Base-by-base conservation (phyloP, 148 eudicot species). In the Diospyros kaki region DNA sequence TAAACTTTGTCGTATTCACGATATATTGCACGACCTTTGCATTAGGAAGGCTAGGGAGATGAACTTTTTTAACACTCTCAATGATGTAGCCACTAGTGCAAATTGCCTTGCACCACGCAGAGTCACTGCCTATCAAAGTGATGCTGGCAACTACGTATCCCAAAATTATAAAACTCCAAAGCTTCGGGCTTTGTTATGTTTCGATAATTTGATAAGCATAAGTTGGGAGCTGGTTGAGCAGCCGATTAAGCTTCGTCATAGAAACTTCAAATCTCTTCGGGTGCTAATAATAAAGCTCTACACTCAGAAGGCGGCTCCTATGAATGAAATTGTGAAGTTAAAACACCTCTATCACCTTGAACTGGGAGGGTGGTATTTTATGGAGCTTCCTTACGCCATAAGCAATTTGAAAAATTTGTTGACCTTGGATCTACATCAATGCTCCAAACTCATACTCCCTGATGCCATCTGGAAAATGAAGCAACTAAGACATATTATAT, bases 321-420 rank as follows among this genome's bases (percentile, higher is more conserved):
- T 62, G 4, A 51, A 76, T 28, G 79, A 61, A 39, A 61, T 76
- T 39, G 61, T 60, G 7, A 44, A 75, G 9, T 59, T 76, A 40
- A 76, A 9, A 2, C 42, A 62, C 50, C 69, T 76, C 13, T 59
- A 9, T 50, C 61, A 44, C 56, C 53, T 69, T 43, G 51, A 14
- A 39, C 43, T 64, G 64, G 46, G 14, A 9, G 39, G 3, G 18
- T 0, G 10, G 5, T 28, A 28, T 28, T 28, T 28, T 40, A 6
- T 3, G 14, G 18, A 7, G 4, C 8, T 76, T 15, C 74, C 79
- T 9, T 14, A 28, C 1, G n/a, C 67, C n/a, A 61, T 76, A 48
- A 51, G 52, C 18, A 60, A 61, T 4, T 62, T 76, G 2, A 69
- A 51, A 62, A 61, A 38, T 46, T n/a, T 76, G 43, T 10, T n/a